Conservation (phyloP, 495 filamentous ascomycete genomes). For the Hypomontagnella submonticulosa region DNA sequence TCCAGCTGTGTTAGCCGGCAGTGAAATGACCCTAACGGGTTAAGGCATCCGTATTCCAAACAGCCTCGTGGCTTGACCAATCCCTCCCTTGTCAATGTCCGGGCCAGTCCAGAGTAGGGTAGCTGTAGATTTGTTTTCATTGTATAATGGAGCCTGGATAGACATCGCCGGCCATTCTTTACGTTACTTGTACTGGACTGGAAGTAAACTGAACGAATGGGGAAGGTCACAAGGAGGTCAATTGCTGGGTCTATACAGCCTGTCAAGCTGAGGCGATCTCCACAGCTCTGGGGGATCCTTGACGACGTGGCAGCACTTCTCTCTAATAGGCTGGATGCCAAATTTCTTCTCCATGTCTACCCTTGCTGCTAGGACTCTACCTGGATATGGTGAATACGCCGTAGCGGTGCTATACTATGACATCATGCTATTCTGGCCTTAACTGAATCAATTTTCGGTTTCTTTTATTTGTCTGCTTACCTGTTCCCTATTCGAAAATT, state of each 20-base stretch:
- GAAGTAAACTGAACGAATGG: not conserved
- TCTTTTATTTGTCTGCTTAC: no score
- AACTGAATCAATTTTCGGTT: no score
- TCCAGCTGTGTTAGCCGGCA: not conserved
- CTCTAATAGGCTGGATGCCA: slow-evolving; percentile 4
- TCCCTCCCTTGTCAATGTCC: no score
- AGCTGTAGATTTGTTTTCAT: no score
- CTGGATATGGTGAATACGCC: not conserved
- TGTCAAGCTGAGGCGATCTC: slow-evolving; percentile 1
- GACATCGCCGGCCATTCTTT: not conserved
- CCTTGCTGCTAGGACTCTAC: not conserved
- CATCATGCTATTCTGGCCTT: not conserved
- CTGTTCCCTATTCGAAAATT: no score
- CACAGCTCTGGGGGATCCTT: not conserved
- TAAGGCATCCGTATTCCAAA: not conserved
- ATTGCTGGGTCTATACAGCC: not conserved
- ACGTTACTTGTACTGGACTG: not conserved
- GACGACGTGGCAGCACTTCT: slow-evolving; percentile 10
- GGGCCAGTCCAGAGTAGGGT: no score
- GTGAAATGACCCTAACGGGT: not conserved
- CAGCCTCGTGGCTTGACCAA: not conserved
- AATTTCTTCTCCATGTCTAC: not conserved
- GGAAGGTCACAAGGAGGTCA: not conserved
- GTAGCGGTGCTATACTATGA: not conserved
- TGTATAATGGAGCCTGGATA: not conserved